Conservation (phyloP, 306 rosid species). For the Delonix regia region DNA sequence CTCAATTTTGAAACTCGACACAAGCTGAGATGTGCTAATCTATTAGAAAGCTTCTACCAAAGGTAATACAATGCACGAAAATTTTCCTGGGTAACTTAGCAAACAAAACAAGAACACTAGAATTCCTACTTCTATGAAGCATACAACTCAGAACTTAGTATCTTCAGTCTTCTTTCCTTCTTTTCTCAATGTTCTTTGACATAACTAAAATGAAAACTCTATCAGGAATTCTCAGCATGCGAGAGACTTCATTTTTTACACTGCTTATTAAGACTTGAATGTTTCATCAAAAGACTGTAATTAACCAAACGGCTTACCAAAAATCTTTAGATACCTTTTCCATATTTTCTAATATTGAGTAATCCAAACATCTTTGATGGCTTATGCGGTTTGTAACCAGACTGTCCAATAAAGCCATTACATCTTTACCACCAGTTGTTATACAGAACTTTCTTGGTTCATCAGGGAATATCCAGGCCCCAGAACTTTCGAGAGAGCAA, state of each 20-base stretch:
- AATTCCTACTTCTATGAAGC: neutral
- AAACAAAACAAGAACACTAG: neutral
- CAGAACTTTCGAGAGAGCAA: conserved; percentile 44
- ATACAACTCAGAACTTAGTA: conserved; percentile 14
- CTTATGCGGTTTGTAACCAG: conserved; percentile 32
- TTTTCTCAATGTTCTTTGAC: conserved; percentile 10
- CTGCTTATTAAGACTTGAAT: neutral
- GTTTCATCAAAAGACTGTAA: neutral
- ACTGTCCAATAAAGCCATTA: conserved; percentile 41
- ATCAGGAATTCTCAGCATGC: neutral
- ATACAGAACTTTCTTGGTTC: conserved; percentile 53
- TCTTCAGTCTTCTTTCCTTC: conserved; percentile 14
- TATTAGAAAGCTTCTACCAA: conserved; percentile 1
- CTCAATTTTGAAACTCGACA: neutral
- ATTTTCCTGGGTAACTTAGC: neutral
- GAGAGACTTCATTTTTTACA: conserved; percentile 23
- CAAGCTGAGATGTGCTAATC: conserved; percentile 6
- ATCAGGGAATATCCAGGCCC: conserved; percentile 63
- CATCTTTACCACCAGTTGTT: conserved; percentile 56
- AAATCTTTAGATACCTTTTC: conserved; percentile 53
- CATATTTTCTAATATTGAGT: conserved; percentile 33
- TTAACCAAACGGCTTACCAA: conserved; percentile 26
- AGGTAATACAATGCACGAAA: neutral
- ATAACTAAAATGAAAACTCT: neutral
- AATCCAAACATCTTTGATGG: conserved; percentile 40